Conservation (phyloP, 768 basidiomycete genomes). For the Kwoniella botswanensis region DNA sequence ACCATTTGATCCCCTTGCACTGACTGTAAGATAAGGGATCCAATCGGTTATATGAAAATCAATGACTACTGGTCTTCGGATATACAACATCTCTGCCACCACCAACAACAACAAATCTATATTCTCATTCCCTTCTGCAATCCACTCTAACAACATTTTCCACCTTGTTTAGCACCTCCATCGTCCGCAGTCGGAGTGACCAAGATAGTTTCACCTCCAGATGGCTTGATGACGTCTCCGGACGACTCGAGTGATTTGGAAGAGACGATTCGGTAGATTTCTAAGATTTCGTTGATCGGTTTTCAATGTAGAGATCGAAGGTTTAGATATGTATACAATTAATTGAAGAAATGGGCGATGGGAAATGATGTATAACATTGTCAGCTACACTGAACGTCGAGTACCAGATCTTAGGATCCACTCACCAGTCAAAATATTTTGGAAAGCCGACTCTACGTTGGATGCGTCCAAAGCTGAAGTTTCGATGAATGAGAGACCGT, state of each 20-base stretch:
- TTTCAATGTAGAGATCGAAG: conserved; percentile 4
- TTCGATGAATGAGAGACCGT: conserved; percentile 92
- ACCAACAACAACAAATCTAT: background rate
- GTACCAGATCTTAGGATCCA: conserved; percentile 18
- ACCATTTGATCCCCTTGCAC: too few species aligned
- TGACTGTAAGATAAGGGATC: too few species aligned
- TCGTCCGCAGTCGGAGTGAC: conserved; percentile 71
- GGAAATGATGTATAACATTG: background rate
- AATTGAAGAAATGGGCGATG: background rate
- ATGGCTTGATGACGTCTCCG: conserved; percentile 75
- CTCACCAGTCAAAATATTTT: conserved; percentile 89
- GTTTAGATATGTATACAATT: background rate
- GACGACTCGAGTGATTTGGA: conserved; percentile 90
- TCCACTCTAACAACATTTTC: conserved; percentile 59
- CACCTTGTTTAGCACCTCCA: conserved; percentile 58
- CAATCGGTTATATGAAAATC: too few species aligned
- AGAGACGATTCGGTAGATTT: conserved; percentile 97
- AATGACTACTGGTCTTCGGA: too few species aligned
- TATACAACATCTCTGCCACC: conserved; percentile 9
- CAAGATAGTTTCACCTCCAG: conserved; percentile 76
- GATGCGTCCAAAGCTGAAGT: conserved; percentile 99
- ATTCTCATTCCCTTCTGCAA: background rate
- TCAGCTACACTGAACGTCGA: too few species aligned
- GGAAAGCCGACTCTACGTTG: conserved; percentile 97
- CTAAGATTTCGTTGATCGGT: conserved; percentile 59